These are phyloP conservation scores for Phyllosticta ampelicida DNA, from an alignment of 2,329 filamentous ascomycete genomes.

Conservation along the genomic window DNA sequence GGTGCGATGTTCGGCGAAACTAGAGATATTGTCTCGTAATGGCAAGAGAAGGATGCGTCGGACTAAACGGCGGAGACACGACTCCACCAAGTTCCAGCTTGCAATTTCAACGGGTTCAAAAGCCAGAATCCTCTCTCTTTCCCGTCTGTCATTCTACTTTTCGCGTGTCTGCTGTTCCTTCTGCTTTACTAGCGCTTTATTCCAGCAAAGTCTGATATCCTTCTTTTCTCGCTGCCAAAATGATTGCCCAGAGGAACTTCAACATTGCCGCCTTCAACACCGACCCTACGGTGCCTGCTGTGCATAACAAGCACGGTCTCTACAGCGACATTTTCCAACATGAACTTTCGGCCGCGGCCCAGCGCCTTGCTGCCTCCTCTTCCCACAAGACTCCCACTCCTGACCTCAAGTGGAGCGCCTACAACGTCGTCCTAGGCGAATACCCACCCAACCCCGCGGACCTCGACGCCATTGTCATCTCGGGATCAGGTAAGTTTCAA, in stretches of 20 bases:
- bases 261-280: slow-evolving; percentile 23
- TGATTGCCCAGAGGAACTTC: slow-evolving; percentile 7
- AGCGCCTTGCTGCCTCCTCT: slow-evolving; percentile 10
- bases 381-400: not conserved
- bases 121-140: not conserved
- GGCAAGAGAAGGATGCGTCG: not conserved
- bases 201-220: not conserved
- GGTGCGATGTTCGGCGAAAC: not conserved
- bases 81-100: not conserved
- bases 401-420: slow-evolving; percentile 22
- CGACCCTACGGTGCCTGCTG: slow-evolving; percentile 20
- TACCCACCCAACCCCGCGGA: slow-evolving; percentile 23
- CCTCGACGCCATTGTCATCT: slow-evolving; percentile 30
- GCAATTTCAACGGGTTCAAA: not conserved
- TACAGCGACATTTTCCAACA: slow-evolving; percentile 23
- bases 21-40: not conserved
- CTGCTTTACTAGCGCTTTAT: not conserved
- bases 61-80: not conserved
- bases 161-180: not conserved
- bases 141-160: not conserved
- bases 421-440: slow-evolving; percentile 25
- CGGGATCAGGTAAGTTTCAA: slow-evolving; percentile 21
- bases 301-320: slow-evolving; percentile 15
- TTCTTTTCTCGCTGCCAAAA: not conserved
- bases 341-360: slow-evolving; percentile 16